These are phyloP conservation scores for Rhodocollybia butyracea DNA, from an alignment of 768 basidiomycete species.

Conservation along the genomic window DNA sequence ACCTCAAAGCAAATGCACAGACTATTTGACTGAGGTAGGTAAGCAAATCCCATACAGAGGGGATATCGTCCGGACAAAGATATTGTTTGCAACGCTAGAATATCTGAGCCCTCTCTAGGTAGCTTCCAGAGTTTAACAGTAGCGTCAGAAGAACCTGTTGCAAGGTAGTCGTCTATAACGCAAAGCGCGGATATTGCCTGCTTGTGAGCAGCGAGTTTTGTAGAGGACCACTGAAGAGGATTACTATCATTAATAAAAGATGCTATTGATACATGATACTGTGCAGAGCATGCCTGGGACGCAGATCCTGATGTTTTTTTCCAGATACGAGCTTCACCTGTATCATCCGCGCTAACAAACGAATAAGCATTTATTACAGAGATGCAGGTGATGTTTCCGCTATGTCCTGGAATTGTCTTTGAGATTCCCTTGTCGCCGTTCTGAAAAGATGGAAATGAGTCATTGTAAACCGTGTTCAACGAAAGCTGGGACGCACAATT, in stretches of 20 bases:
- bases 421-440: constrained; percentile 53
- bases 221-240: constrained; percentile 52
- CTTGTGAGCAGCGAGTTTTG: constrained; percentile 55
- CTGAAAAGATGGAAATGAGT: constrained; percentile 29
- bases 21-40: constrained; percentile 72
- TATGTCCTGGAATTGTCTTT: constrained; percentile 73
- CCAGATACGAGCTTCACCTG: constrained; percentile 70
- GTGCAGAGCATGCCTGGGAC: constrained; percentile 32
- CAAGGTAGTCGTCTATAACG: constrained; percentile 43
- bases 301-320: constrained; percentile 29
- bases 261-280: constrained; percentile 7
- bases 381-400: constrained; percentile 71
- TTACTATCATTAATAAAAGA: constrained; percentile 6
- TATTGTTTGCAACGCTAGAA: constrained; percentile 52
- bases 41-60: constrained; percentile 59
- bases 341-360: constrained; percentile 75
- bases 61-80: constrained; percentile 69
- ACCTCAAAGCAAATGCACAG: constrained; percentile 10
- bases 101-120: background rate
- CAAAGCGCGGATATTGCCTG: constrained; percentile 70
- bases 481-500: constrained; percentile 27
- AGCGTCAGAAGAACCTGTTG: constrained; percentile 84
- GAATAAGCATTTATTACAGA: constrained; percentile 53
- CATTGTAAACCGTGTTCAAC: background rate
- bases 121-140: constrained; percentile 69